Evolutionary conservation across 2,329 filamentous ascomycete species (phyloP).

Genomic region (Ascochyta fabae): DNA sequence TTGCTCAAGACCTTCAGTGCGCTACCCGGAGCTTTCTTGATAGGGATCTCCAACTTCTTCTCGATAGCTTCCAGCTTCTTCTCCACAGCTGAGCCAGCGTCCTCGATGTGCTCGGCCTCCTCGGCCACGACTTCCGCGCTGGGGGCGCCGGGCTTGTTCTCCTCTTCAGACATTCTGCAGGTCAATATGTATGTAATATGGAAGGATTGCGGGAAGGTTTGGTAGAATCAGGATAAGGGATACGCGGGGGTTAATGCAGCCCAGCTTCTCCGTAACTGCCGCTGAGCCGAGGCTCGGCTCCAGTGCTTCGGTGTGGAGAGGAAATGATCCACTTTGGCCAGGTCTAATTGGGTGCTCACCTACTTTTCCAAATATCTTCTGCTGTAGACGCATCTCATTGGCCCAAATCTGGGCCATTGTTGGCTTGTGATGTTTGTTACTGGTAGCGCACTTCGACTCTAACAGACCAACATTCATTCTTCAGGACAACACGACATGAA

Average conservation of each 20-base stretch:
- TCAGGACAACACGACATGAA: no score
- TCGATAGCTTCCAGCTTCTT: constrained; percentile 17
- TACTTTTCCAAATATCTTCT: no score
- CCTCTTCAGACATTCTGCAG: constrained; percentile 47
- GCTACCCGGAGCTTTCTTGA: constrained; percentile 27
- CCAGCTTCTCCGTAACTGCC: constrained; percentile 26
- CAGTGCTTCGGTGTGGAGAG: neutral
- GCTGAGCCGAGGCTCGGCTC: constrained; percentile 28
- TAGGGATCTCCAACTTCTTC: constrained; percentile 19
- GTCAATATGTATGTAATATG: constrained; percentile 11
- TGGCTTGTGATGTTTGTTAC: no score
- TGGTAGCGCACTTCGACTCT: no score
- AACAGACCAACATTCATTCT: no score
- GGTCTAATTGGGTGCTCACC: neutral
- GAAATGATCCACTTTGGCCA: neutral
- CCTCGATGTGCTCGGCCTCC: constrained; percentile 26
- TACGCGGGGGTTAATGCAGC: constrained; percentile 8
- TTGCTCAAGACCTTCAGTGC: constrained; percentile 41
- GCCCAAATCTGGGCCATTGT: no score
- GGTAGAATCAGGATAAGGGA: constrained; percentile 22
- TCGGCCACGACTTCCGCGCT: constrained; percentile 40
- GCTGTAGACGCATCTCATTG: no score
- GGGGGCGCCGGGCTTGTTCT: constrained; percentile 46
- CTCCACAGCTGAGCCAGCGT: constrained; percentile 14
- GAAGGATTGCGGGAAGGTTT: constrained; percentile 18